Evolutionary conservation across 371 early-diverging fungal species (phyloP).

Genomic region (Mortierella sp.): DNA sequence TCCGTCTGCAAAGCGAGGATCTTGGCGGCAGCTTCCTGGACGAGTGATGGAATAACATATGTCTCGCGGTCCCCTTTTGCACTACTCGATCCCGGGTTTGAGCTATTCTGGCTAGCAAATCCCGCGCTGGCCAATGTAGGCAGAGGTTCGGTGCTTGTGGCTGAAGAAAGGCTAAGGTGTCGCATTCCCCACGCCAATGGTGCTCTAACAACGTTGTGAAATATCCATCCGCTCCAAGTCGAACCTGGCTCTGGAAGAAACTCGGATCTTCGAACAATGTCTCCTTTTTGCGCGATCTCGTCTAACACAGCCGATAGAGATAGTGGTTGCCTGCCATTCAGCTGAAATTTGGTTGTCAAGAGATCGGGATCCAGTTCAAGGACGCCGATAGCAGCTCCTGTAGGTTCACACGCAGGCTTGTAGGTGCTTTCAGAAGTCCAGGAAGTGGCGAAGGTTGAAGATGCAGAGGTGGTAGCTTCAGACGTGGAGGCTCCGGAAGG

Average conservation of each 20-base stretch:
- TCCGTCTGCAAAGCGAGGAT: conserved; percentile 40
- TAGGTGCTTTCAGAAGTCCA: neutral
- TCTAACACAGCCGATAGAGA: conserved; percentile 31
- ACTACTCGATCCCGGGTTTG: conserved; percentile 10
- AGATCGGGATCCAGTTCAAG: conserved; percentile 44
- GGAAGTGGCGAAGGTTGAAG: neutral
- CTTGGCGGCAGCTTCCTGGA: conserved; percentile 40
- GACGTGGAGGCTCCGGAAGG: neutral
- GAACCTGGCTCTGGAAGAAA: conserved; percentile 48
- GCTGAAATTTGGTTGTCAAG: conserved; percentile 23
- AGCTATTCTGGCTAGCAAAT: conserved; percentile 8
- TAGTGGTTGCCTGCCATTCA: conserved; percentile 27
- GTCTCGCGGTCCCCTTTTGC: no score
- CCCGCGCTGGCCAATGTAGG: conserved; percentile 24
- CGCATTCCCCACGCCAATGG: conserved; percentile 44
- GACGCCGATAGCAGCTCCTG: conserved; percentile 40
- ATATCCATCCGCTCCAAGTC: conserved; percentile 39
- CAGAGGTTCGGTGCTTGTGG: conserved; percentile 14
- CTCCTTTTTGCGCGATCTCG: conserved; percentile 33
- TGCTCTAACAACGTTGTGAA: conserved; percentile 45
- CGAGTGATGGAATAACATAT: conserved; percentile 27
- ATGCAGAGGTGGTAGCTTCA: neutral
- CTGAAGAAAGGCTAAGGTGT: conserved; percentile 36
- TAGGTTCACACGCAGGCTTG: conserved; percentile 26
- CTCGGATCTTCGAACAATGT: conserved; percentile 34